phyloP scores from a whole-genome alignment of 768 basidiomycete genomes.

The Amanita rimosa region DNA sequence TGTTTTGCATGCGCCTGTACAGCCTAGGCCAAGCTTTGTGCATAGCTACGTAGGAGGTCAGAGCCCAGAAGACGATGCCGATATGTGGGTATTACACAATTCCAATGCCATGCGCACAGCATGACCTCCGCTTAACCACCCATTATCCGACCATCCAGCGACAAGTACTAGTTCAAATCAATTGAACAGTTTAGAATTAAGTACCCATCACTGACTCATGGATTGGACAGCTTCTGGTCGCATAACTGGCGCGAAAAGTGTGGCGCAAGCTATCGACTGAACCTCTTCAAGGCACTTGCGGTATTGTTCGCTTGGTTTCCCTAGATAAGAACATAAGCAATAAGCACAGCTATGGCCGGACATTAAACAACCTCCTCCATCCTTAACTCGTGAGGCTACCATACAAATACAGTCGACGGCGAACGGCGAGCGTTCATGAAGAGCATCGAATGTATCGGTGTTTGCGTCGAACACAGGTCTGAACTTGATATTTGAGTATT shows the following conservation, averaged over 20 bases:
- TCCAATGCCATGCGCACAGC: slow-evolving; percentile 98
- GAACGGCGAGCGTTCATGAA: slow-evolving; percentile 87
- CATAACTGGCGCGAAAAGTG: slow-evolving; percentile 78
- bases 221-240: slow-evolving; percentile 86
- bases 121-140: slow-evolving; percentile 92
- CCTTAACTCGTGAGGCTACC: slow-evolving; percentile 84
- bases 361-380: slow-evolving; percentile 63
- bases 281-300: slow-evolving; percentile 73
- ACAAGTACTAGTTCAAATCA: slow-evolving; percentile 51
- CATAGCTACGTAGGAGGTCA: slow-evolving; percentile 41
- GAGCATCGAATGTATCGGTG: slow-evolving; percentile 76
- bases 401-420: slow-evolving; percentile 89
- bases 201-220: slow-evolving; percentile 57
- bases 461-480: slow-evolving; percentile 75
- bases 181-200: not conserved
- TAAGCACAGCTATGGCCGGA: not conserved
- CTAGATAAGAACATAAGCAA: slow-evolving; percentile 23
- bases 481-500: slow-evolving; percentile 2
- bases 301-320: slow-evolving; percentile 65
- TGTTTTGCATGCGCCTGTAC: slow-evolving; percentile 63
- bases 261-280: slow-evolving; percentile 73
- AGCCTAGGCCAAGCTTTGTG: slow-evolving; percentile 88
- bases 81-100: slow-evolving; percentile 43
- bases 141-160: slow-evolving; percentile 91
- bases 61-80: not conserved